A percentile compares a stretch with the other conserved stretches of the same genome.
Evolutionary conservation across 1,284 basidiomycete genomes (phyloP).

Genomic region (Kalmanozyma brasiliensis): DNA sequence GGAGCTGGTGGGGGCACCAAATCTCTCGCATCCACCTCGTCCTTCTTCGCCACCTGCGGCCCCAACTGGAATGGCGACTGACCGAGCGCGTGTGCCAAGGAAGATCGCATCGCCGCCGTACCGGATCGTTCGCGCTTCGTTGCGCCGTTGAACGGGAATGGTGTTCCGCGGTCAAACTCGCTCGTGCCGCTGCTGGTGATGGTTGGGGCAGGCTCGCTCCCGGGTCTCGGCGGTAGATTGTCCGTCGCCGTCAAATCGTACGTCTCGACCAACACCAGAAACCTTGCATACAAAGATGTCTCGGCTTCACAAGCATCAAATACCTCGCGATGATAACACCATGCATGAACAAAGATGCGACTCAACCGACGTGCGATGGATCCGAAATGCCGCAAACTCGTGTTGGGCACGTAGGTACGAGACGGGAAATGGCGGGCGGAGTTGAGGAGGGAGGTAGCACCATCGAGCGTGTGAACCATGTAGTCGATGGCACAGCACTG

Average conservation of each 20-base stretch:
- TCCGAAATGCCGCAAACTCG: slow-evolving; percentile 86
- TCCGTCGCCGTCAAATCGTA: slow-evolving; percentile 74
- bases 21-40: slow-evolving; percentile 36
- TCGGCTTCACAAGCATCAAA: slow-evolving; percentile 91
- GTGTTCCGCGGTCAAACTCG: slow-evolving; percentile 19
- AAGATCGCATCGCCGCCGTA: slow-evolving; percentile 26
- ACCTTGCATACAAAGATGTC: slow-evolving; percentile 88
- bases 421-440: slow-evolving; percentile 86
- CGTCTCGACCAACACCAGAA: slow-evolving; percentile 81
- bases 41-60: slow-evolving; percentile 1
- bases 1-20: slow-evolving; percentile 48
- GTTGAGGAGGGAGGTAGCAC: slow-evolving; percentile 90
- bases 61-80: slow-evolving; percentile 3
- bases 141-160: slow-evolving; percentile 24
- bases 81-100: slow-evolving; percentile 17
- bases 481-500: slow-evolving; percentile 95
- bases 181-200: too few relatives aligned
- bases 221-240: slow-evolving; percentile 33
- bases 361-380: slow-evolving; percentile 87
- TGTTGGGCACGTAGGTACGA: slow-evolving; percentile 71
- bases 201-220: slow-evolving; percentile 5
- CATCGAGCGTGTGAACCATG: slow-evolving; percentile 92
- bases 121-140: slow-evolving; percentile 35
- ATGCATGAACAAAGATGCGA: slow-evolving; percentile 94
- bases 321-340: slow-evolving; percentile 79